A percentile compares a stretch with the other conserved stretches of the same genome.
phyloP scores from a whole-genome alignment of 208 protist genomes.

The Acanthamoeba lenticulata region DNA sequence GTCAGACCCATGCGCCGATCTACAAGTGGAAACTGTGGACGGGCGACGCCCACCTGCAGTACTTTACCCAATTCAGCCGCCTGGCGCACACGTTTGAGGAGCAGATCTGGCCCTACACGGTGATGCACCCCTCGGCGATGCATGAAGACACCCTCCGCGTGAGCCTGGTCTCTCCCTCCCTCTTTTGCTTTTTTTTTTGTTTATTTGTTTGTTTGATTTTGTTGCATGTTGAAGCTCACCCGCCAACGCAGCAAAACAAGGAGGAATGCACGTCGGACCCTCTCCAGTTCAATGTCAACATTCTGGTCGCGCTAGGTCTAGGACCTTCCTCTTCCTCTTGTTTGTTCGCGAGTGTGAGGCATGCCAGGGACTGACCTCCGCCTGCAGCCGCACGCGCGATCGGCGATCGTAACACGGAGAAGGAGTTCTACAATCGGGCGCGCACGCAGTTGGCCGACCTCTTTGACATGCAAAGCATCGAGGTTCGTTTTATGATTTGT shows the following conservation, averaged over 20 bases:
- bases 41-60: not conserved
- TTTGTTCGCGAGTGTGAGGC: not conserved
- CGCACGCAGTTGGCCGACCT: not conserved
- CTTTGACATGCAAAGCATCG: not conserved
- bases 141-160: not conserved
- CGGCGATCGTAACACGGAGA: not conserved
- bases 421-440: not conserved
- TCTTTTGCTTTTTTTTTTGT: not conserved
- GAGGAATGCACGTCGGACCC: not conserved
- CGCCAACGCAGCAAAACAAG: not conserved
- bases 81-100: not conserved
- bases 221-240: too few species aligned
- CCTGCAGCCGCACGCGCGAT: not conserved
- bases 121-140: not conserved
- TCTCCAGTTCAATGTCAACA: not conserved
- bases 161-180: conserved; percentile 1
- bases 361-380: not conserved
- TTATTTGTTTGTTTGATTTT: too few species aligned
- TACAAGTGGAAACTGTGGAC: conserved; percentile 33
- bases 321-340: too few species aligned
- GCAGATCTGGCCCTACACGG: not conserved
- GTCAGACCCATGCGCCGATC: not conserved
- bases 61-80: not conserved
- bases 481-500: too few species aligned
- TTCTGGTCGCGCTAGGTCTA: not conserved